Conservation (phyloP, 352 stramenopile genomes). For the Globisporangium splendens region DNA sequence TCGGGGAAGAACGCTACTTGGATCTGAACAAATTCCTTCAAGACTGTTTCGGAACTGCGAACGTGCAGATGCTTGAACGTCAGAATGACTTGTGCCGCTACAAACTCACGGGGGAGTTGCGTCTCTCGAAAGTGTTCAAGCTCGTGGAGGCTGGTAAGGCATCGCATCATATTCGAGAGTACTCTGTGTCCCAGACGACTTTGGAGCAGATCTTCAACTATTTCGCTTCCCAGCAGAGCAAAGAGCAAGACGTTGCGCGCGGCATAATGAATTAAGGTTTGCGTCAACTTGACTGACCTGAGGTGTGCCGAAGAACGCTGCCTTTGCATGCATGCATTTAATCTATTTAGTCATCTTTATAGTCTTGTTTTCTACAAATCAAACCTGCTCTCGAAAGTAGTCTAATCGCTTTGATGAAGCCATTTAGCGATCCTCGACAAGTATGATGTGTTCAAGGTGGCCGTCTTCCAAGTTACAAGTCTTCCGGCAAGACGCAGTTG, state of each 20-base stretch:
- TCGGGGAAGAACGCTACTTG: conserved; percentile 56
- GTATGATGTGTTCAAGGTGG: no score
- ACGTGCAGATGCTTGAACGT: conserved; percentile 57
- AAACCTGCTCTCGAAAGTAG: no score
- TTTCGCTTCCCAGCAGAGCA: conserved; percentile 78
- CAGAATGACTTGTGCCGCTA: conserved; percentile 74
- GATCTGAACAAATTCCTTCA: conserved; percentile 37
- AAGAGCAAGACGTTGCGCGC: conserved; percentile 56
- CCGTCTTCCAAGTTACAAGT: conserved; percentile 23
- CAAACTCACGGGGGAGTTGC: conserved; percentile 38
- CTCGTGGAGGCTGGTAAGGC: conserved; percentile 7
- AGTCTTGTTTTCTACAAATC: no score
- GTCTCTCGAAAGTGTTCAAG: conserved; percentile 13
- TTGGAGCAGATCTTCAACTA: conserved; percentile 93
- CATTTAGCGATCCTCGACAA: no score
- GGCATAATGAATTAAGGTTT: conserved; percentile 11
- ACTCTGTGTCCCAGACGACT: conserved; percentile 86
- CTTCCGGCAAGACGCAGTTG: conserved; percentile 67
- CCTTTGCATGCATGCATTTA: no score
- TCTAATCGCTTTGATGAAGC: no score
- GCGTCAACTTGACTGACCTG: no score
- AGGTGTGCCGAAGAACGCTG: no score
- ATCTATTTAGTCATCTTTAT: no score
- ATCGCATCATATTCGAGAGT: conserved; percentile 38
- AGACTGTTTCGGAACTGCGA: conserved; percentile 32